These are phyloP conservation scores for Phanerodontia chrysosporium DNA, from an alignment of 768 basidiomycete genomes.

Conservation along the genomic window DNA sequence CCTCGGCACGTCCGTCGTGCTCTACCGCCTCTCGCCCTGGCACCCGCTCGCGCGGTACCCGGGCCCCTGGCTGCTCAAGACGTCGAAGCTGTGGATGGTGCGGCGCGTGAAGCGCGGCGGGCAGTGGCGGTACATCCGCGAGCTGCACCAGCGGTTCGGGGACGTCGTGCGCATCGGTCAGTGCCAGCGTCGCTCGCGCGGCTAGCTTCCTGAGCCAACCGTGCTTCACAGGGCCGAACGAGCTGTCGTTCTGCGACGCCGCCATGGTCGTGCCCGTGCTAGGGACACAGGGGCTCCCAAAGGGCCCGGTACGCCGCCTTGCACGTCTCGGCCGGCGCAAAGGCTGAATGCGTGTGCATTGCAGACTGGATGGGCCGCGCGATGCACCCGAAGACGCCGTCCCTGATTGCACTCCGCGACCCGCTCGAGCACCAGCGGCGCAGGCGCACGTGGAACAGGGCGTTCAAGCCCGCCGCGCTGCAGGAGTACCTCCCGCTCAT, in stretches of 20 bases:
- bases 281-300: neutral
- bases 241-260: neutral
- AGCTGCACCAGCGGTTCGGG: constrained; percentile 52
- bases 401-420: constrained; percentile 1
- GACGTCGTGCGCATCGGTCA: constrained; percentile 54
- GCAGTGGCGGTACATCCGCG: constrained; percentile 44
- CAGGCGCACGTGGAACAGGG: neutral
- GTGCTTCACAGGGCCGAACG: neutral
- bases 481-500: neutral
- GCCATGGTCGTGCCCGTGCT: neutral
- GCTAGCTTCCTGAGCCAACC: neutral
- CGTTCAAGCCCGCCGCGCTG: neutral
- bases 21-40: constrained; percentile 48
- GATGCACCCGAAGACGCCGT: neutral
- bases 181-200: constrained; percentile 6
- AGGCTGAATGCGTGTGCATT: neutral
- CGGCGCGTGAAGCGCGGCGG: constrained; percentile 17
- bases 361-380: neutral
- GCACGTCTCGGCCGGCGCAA: too few species aligned
- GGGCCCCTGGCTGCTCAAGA: constrained; percentile 40
- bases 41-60: constrained; percentile 50
- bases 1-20: constrained; percentile 9
- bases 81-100: constrained; percentile 38
- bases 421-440: neutral
- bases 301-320: neutral